Conservation (phyloP, 176 grass and related monocot genomes). For the Eleusine coracana region DNA sequence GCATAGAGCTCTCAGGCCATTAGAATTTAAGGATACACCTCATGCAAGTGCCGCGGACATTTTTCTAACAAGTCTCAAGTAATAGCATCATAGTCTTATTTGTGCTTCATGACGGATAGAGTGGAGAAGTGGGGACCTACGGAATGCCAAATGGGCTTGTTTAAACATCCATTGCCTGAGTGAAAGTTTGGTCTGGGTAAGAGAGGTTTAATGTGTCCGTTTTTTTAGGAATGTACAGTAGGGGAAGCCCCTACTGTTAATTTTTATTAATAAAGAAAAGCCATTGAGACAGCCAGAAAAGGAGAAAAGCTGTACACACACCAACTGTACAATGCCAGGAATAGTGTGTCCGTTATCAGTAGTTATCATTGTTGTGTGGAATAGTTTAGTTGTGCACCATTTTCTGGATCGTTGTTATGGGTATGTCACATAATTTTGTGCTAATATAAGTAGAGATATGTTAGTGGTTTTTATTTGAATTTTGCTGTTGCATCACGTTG, state of each 20-base stretch:
- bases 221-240: too few species aligned
- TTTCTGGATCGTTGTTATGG: not conserved
- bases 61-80: slow-evolving; percentile 11
- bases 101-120: not conserved
- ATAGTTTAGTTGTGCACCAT: not conserved
- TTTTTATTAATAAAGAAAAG: too few species aligned
- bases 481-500: not conserved
- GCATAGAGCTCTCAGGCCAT: not conserved
- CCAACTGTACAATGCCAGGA: too few species aligned
- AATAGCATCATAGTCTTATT: not conserved
- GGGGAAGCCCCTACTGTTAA: too few species aligned
- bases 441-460: not conserved
- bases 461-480: not conserved
- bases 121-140: not conserved
- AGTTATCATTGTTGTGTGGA: not conserved
- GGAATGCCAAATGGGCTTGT: not conserved
- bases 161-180: not conserved
- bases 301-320: too few species aligned
- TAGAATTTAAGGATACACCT: not conserved
- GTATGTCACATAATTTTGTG: not conserved
- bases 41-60: not conserved
- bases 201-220: not conserved
- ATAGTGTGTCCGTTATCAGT: not conserved
- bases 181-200: not conserved
- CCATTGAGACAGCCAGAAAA: too few species aligned